Evolutionary conservation across 2,329 filamentous ascomycete genomes (phyloP).

Genomic region (Calonectria montana): DNA sequence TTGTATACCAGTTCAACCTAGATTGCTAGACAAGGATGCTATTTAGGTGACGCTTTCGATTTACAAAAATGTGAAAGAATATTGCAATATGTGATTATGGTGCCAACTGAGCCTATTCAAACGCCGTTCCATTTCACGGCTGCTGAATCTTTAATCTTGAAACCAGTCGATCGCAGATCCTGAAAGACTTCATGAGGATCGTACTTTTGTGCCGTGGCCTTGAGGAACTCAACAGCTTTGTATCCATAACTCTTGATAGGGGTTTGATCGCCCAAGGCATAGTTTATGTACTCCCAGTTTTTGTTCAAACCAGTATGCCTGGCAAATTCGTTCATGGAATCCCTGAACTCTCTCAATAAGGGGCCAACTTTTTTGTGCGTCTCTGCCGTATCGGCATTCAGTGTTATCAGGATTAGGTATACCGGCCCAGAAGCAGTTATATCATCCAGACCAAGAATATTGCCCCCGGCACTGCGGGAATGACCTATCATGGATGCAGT

Average conservation of each 20-base stretch:
- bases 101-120: neutral
- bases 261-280: neutral
- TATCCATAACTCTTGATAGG: neutral
- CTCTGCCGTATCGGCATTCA: neutral
- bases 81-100: too few species aligned
- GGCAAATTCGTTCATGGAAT: neutral
- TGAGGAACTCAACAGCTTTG: neutral
- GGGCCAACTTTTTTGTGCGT: neutral
- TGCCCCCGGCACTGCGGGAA: neutral
- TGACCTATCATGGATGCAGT: neutral
- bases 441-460: neutral
- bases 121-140: neutral
- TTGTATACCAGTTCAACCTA: too few species aligned
- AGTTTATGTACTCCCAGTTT: neutral
- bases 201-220: neutral
- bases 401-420: neutral
- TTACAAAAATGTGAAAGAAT: too few species aligned
- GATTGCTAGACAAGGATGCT: too few species aligned
- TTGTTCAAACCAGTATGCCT: neutral
- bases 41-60: too few species aligned
- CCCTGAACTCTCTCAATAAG: neutral
- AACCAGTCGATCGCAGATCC: neutral
- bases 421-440: neutral
- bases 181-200: neutral
- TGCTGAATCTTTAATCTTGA: neutral